Evolutionary conservation across 2,329 filamentous ascomycete genomes (phyloP).

Genomic region (Leptographium radiaticola): DNA sequence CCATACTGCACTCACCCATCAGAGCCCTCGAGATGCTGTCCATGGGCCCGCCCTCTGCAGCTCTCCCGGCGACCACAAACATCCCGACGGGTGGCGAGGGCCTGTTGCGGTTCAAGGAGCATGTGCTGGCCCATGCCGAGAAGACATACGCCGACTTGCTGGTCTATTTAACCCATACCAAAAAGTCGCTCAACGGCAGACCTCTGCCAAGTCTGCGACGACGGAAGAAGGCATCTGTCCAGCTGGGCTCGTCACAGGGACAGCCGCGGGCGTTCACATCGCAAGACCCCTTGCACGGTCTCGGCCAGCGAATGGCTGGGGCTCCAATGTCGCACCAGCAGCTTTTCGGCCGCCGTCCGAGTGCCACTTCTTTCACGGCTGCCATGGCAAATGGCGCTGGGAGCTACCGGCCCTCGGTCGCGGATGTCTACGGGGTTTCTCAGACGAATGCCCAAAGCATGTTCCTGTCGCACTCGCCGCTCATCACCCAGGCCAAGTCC

Average conservation of each 20-base stretch:
- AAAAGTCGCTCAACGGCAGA: conserved; percentile 31
- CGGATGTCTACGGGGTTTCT: conserved; percentile 6
- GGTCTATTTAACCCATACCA: conserved; percentile 47
- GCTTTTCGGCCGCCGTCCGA: neutral
- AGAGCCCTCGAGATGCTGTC: conserved; percentile 15
- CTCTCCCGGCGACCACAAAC: neutral
- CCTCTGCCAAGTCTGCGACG: conserved; percentile 22
- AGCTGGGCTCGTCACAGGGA: conserved; percentile 35
- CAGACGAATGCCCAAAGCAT: conserved; percentile 7
- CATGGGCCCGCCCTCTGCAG: neutral
- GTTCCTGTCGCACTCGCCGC: conserved; percentile 21
- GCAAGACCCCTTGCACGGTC: neutral
- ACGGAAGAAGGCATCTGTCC: conserved; percentile 37
- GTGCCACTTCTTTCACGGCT: neutral
- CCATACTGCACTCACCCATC: conserved; percentile 14
- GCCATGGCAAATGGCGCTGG: conserved; percentile 9
- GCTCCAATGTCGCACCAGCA: neutral
- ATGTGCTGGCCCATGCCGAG: conserved; percentile 56
- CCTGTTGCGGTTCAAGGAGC: conserved; percentile 47
- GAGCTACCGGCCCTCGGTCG: conserved; percentile 7
- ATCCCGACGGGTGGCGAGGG: conserved; percentile 4
- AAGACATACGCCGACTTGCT: conserved; percentile 60
- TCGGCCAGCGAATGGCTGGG: neutral
- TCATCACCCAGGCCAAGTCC: conserved; percentile 42
- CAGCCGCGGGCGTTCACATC: neutral